These are phyloP conservation scores for Colletotrichum neosansevieriae DNA, from an alignment of 2,329 filamentous ascomycete genomes.

Conservation along the genomic window DNA sequence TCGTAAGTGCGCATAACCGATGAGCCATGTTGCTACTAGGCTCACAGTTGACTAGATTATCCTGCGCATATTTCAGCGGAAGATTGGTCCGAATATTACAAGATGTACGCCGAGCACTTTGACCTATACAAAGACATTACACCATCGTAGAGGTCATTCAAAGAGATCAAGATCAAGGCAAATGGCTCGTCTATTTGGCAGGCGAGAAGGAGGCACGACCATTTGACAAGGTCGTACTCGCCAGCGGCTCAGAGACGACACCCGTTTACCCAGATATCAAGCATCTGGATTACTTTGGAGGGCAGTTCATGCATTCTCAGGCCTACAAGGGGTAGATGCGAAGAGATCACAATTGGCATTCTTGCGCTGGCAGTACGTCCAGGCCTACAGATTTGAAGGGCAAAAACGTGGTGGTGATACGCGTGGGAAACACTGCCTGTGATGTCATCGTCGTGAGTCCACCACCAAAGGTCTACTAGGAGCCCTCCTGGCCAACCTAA, in stretches of 20 bases:
- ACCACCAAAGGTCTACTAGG: too few species aligned
- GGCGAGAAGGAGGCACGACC: conserved; percentile 25
- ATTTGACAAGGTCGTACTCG: conserved; percentile 46
- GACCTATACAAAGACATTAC: conserved; percentile 40
- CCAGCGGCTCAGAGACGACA: conserved; percentile 41
- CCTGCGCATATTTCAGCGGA: conserved; percentile 3
- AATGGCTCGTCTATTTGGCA: conserved; percentile 42
- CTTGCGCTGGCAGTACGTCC: background rate
- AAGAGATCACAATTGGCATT: background rate
- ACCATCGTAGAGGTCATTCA: conserved; percentile 32
- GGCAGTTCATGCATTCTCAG: conserved; percentile 43
- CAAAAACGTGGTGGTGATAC: conserved; percentile 45
- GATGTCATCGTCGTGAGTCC: conserved; percentile 43
- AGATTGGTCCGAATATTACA: conserved; percentile 42
- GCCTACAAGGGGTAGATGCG: conserved; percentile 43
- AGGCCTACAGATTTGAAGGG: conserved; percentile 41
- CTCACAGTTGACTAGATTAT: background rate
- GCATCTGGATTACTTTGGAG: conserved; percentile 40
- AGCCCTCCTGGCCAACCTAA: background rate
- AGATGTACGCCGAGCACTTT: conserved; percentile 43
- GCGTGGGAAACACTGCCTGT: conserved; percentile 45
- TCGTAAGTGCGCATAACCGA: conserved; percentile 22
- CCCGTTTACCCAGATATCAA: conserved; percentile 42
- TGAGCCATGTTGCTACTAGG: background rate
- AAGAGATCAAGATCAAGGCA: conserved; percentile 25